phyloP scores from a whole-genome alignment of 257 asterid genomes.

The Knoxia roxburghii region DNA sequence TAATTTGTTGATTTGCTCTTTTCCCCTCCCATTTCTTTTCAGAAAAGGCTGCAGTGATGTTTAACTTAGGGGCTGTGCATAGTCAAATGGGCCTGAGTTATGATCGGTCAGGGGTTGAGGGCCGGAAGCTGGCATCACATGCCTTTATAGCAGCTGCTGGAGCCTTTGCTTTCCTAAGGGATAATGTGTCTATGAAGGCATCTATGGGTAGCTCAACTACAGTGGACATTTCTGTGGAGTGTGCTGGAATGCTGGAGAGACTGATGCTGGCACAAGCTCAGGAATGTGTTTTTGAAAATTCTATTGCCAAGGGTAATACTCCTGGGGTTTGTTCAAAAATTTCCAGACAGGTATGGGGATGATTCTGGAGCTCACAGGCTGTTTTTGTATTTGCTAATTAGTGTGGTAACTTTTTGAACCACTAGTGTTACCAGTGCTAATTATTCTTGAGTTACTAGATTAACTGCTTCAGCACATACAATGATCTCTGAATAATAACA shows the following conservation, averaged over 20 bases:
- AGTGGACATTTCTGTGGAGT: slow-evolving; percentile 75
- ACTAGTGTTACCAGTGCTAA: too few species aligned
- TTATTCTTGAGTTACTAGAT: too few species aligned
- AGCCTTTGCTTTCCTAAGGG: slow-evolving; percentile 79
- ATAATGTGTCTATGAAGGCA: slow-evolving; percentile 82
- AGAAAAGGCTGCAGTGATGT: slow-evolving; percentile 96
- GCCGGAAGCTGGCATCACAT: slow-evolving; percentile 93
- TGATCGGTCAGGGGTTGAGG: slow-evolving; percentile 85
- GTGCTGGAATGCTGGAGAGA: slow-evolving; percentile 95
- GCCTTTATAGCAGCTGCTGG: slow-evolving; percentile 94
- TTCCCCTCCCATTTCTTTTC: neutral
- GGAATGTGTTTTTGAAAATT: slow-evolving; percentile 92
- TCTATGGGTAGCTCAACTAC: slow-evolving; percentile 81
- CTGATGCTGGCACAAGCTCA: slow-evolving; percentile 98
- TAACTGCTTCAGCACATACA: neutral
- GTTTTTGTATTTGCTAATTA: neutral
- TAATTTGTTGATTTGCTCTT: neutral
- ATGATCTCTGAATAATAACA: neutral
- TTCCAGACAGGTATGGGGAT: slow-evolving; percentile 71
- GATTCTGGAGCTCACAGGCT: slow-evolving; percentile 5
- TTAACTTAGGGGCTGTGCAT: slow-evolving; percentile 90
- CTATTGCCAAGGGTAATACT: slow-evolving; percentile 91
- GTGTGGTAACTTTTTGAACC: neutral
- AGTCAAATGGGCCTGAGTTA: slow-evolving; percentile 89
- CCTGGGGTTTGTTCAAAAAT: slow-evolving; percentile 91